Percentiles rank a stretch among this genome's conserved stretches.
Conservation (phyloP, 495 filamentous ascomycete species). For the Cenococcum geophilum region DNA sequence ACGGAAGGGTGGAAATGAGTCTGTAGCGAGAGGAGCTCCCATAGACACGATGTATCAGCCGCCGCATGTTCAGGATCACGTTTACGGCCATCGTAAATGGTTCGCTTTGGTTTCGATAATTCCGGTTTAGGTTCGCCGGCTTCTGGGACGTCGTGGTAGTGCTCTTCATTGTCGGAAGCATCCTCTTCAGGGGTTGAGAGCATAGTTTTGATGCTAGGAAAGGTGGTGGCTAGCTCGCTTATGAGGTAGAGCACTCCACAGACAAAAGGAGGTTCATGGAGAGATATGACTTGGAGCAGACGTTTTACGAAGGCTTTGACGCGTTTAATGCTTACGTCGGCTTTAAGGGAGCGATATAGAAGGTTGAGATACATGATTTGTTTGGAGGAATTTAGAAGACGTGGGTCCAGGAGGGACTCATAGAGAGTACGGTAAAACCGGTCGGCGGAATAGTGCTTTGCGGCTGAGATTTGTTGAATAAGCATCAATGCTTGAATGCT, state of each 20-base stretch:
- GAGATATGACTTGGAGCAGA: conserved; percentile 71
- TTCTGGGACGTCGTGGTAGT: conserved; percentile 63
- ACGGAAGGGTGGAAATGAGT: conserved; percentile 92
- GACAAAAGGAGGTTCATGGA: conserved; percentile 89
- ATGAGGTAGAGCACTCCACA: conserved; percentile 85
- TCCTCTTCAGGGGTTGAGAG: conserved; percentile 68
- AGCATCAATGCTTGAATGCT: conserved; percentile 93
- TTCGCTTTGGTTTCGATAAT: neutral
- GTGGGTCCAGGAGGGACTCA: conserved; percentile 85
- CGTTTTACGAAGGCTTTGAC: conserved; percentile 91
- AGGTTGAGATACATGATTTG: conserved; percentile 92
- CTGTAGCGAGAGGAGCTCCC: conserved; percentile 75
- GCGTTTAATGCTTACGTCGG: conserved; percentile 76
- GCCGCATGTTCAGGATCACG: conserved; percentile 85
- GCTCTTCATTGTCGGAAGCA: conserved; percentile 59
- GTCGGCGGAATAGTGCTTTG: conserved; percentile 72
- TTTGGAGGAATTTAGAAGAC: conserved; percentile 83
- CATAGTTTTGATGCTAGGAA: conserved; percentile 67
- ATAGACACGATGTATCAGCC: conserved; percentile 82
- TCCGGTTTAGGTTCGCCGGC: conserved; percentile 40
- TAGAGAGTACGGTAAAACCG: conserved; percentile 94
- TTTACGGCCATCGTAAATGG: conserved; percentile 76
- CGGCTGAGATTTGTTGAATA: conserved; percentile 81
- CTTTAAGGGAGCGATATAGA: conserved; percentile 77
- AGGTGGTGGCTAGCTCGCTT: conserved; percentile 67